Evolutionary conservation across 2,329 filamentous ascomycete species (phyloP).

Genomic region (Venturia pyrina): DNA sequence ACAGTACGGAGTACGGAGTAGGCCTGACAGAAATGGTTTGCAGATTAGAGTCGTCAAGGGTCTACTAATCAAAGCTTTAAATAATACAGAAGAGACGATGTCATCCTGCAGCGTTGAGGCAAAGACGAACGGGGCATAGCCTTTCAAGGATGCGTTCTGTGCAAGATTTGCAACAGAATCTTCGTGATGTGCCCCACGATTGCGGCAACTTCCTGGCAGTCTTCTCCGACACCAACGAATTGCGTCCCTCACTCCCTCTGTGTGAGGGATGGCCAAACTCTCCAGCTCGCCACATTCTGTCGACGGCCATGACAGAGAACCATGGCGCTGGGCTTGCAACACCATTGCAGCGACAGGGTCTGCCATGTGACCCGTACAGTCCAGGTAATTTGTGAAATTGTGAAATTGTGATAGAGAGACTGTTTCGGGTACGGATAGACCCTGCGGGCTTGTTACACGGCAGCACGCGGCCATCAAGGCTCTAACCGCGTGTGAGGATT

Average conservation of each 20-base stretch:
- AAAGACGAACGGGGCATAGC: background rate
- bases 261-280: background rate
- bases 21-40: background rate
- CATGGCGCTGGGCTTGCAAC: background rate
- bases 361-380: background rate
- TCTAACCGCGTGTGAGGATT: background rate
- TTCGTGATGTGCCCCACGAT: constrained; percentile 6
- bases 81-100: background rate
- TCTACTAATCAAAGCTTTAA: background rate
- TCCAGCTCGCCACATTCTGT: background rate
- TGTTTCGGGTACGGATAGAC: background rate
- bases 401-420: background rate
- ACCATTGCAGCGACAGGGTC: background rate
- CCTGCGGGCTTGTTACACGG: background rate
- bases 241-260: background rate
- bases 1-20: no score
- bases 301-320: background rate
- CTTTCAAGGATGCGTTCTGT: background rate
- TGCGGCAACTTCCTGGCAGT: background rate
- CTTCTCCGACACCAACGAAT: background rate
- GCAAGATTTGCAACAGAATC: background rate
- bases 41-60: background rate
- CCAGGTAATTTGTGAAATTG: background rate
- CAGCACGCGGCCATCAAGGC: background rate
- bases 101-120: background rate